Evolutionary conservation across 805 yeast species (phyloP).

Genomic region (Hanseniaspora vineae): DNA sequence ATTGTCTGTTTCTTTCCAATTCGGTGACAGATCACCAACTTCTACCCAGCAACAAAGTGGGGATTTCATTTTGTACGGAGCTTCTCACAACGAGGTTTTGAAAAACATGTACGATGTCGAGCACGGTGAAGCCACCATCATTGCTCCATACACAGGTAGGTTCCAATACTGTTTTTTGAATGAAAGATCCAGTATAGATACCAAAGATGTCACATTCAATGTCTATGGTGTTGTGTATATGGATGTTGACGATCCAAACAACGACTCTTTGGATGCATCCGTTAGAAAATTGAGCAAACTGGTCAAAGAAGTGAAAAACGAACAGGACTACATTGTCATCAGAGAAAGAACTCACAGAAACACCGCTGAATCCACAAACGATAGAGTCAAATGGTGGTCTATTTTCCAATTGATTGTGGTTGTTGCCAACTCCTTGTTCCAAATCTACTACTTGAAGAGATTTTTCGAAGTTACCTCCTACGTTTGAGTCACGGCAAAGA

Average conservation of each 20-base stretch:
- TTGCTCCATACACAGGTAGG: slow-evolving; percentile 57
- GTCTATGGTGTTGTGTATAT: slow-evolving; percentile 87
- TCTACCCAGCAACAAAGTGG: slow-evolving; percentile 51
- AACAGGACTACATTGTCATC: slow-evolving; percentile 80
- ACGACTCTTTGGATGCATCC: slow-evolving; percentile 73
- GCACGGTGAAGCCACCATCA: slow-evolving; percentile 68
- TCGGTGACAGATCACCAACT: slow-evolving; percentile 74
- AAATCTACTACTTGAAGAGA: slow-evolving; percentile 83
- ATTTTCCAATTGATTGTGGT: slow-evolving; percentile 81
- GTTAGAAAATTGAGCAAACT: slow-evolving; percentile 62
- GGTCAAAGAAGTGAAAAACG: slow-evolving; percentile 81
- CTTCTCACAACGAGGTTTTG: slow-evolving; percentile 31
- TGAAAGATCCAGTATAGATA: slow-evolving; percentile 55
- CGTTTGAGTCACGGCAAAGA: slow-evolving; percentile 31
- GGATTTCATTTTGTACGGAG: slow-evolving; percentile 50
- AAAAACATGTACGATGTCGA: slow-evolving; percentile 42
- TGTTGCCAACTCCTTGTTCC: slow-evolving; percentile 77
- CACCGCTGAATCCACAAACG: slow-evolving; percentile 94
- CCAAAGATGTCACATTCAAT: slow-evolving; percentile 89
- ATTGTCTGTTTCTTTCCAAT: slow-evolving; percentile 80
- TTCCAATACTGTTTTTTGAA: slow-evolving; percentile 86
- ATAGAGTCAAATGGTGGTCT: slow-evolving; percentile 97
- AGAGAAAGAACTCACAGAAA: slow-evolving; percentile 97
- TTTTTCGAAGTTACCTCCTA: slow-evolving; percentile 91
- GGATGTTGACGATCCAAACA: slow-evolving; percentile 61